Base-by-base conservation (phyloP, 257 asterid species). In the Solanum pennellii region DNA sequence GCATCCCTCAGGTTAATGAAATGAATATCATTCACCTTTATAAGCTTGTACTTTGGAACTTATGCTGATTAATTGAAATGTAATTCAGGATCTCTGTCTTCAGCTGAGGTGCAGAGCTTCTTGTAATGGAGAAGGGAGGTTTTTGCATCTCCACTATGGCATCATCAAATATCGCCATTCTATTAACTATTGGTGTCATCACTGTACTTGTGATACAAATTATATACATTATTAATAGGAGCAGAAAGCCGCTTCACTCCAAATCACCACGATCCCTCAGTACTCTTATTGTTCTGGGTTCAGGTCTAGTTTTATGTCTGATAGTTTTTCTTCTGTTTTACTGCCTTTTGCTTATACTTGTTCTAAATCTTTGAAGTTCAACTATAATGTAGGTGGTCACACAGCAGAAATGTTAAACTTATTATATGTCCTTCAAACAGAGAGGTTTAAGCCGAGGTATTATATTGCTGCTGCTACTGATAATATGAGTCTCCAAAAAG, bases 391-490 rank as follows among this genome's bases (percentile, higher is more conserved):
- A 96, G 99, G 99, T 71, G 99, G 99, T 41, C 99, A 97, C 92
- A 95, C 98, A 8, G 99, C 99, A 2, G 99, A 97, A 91, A 95
- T 97, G 99, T 68, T 97, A 87, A 94, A 95, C 86, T 89, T 97
- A 85, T 92, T 97, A 44, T 88, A 89, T 68, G 96, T 91, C 83
- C 91, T 97, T 90, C 94, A 94, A 91, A 92, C 91, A 88, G 94
- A 93, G 29, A 92, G 90, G 91, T 94, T 94, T 89, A 90, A 89
- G 88, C 95, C 97, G 2, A 93, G 98, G 80, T 92, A 91, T 87
- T 97, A 94, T 87, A 88, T 97, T 59, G 99, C 98, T 83, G 99
- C 99, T 88, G 98, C 98, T 68, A 95, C 98, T 76, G 99, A 97
- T 92, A 94, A 94, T 80, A 95, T 97, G 99, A 95, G 99, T 87